phyloP scores from a whole-genome alignment of 495 filamentous ascomycete genomes.

The Platismatia glauca region DNA sequence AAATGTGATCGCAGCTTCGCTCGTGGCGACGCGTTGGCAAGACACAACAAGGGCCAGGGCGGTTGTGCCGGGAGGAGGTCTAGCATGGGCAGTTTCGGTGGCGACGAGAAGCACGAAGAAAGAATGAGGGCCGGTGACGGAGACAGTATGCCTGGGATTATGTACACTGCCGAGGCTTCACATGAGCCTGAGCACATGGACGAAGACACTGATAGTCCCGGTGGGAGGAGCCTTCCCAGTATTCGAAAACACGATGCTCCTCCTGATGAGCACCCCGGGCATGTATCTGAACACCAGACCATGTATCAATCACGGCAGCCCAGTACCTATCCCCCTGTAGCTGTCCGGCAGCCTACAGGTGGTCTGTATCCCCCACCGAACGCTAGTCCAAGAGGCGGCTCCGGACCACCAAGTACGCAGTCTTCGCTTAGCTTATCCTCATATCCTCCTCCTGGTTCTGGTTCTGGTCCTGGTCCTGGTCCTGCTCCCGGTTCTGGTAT shows the following conservation, averaged over 20 bases:
- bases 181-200: slow-evolving; percentile 53
- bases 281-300: slow-evolving; percentile 37
- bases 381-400: slow-evolving; percentile 37
- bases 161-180: slow-evolving; percentile 51
- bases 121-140: slow-evolving; percentile 42
- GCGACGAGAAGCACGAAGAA: slow-evolving; percentile 67
- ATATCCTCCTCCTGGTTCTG: slow-evolving; percentile 22
- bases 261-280: slow-evolving; percentile 36
- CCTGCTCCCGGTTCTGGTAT: slow-evolving; percentile 25
- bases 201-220: slow-evolving; percentile 43
- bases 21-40: slow-evolving; percentile 85
- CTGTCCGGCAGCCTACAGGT: slow-evolving; percentile 39
- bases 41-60: slow-evolving; percentile 92
- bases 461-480: too few species aligned
- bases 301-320: slow-evolving; percentile 50
- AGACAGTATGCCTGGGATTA: slow-evolving; percentile 68
- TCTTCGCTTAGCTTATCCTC: slow-evolving; percentile 36
- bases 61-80: slow-evolving; percentile 86
- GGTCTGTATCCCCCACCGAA: slow-evolving; percentile 52
- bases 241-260: slow-evolving; percentile 59
- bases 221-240: slow-evolving; percentile 54
- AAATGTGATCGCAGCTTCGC: slow-evolving; percentile 93
- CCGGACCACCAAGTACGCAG: slow-evolving; percentile 46
- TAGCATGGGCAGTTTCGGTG: slow-evolving; percentile 77
- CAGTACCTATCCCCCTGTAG: slow-evolving; percentile 72